Evolutionary conservation across 1,284 basidiomycete genomes (phyloP), one percentile per base, ranked within the genome.

Genomic region (Golubevia sp.): DNA sequence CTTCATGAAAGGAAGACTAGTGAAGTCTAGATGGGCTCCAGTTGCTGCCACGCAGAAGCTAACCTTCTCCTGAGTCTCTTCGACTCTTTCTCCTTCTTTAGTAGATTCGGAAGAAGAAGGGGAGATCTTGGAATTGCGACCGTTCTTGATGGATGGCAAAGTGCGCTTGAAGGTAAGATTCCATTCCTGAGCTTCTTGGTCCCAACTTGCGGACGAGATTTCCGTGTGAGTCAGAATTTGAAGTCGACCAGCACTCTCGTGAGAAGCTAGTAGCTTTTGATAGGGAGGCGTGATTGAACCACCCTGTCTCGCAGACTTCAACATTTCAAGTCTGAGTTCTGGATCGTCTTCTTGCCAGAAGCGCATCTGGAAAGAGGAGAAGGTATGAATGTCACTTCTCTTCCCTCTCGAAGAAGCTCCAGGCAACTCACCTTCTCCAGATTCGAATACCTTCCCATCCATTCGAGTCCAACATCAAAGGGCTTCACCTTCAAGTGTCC

Each of bases 201-300:
- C 44, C 4, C 21, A 58, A 25, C 44, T 6, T 5, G 73, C 71
- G 15, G 25, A 8, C 1, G 58, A 38, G 0, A 83, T 63, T 7
- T 71, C 65, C 1, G 80, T 79, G 38, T 78, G 66, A 3, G 62
- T 74, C 8, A 62, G 59, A 2, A 80, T 67, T 38, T 76, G 70
- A 0, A 85, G 50, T 15, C 60, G 60, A 0, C 76, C 79, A 1
- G 66, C 15, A 24, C 63, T 61, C 38, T 71, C 71, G 44, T 74
- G 70, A 25, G 67, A 56, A 13, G 69, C 61, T 3, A 84, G 57
- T 23, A 78, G 49, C 2, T 64, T 71, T 1, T 70, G 63, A 50
- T 77, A 85, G 2, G 68, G 62, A 3, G 82, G 82, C 21, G 82
- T 84, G 49, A 85, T 77, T 38, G 71, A 77, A 2, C 80, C 81